phyloP scores from a whole-genome alignment of 768 basidiomycete species.

The Artomyces pyxidatus region DNA sequence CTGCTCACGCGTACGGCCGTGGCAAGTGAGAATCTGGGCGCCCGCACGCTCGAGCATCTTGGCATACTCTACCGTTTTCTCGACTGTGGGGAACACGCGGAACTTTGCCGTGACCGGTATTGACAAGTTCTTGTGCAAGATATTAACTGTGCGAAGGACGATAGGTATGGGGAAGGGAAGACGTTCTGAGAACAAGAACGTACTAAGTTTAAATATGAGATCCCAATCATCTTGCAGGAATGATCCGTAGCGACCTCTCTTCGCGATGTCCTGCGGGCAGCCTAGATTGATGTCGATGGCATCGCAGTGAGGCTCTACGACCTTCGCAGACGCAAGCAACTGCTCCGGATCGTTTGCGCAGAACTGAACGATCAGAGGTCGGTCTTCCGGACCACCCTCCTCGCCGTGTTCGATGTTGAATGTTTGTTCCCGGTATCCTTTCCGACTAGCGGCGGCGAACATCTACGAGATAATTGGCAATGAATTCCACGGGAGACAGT shows the following conservation, averaged over 20 bases:
- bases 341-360: slow-evolving; percentile 84
- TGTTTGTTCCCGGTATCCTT: slow-evolving; percentile 48
- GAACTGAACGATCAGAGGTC: slow-evolving; percentile 89
- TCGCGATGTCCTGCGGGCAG: slow-evolving; percentile 94
- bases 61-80: slow-evolving; percentile 90
- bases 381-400: slow-evolving; percentile 73
- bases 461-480: no score
- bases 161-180: not conserved
- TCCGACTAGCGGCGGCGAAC: slow-evolving; percentile 46
- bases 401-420: slow-evolving; percentile 69
- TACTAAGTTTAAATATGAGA: slow-evolving; percentile 71
- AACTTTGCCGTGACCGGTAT: slow-evolving; percentile 98
- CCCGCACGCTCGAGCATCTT: slow-evolving; percentile 94
- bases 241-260: slow-evolving; percentile 76
- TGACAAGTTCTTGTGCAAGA: slow-evolving; percentile 70
- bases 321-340: slow-evolving; percentile 68
- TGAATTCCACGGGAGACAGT: no score
- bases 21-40: slow-evolving; percentile 90
- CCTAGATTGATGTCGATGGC: slow-evolving; percentile 93
- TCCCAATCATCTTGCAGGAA: slow-evolving; percentile 97
- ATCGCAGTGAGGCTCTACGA: slow-evolving; percentile 75
- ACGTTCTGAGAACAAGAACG: slow-evolving; percentile 18
- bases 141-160: slow-evolving; percentile 53
- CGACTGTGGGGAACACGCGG: slow-evolving; percentile 77
- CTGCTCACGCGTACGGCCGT: slow-evolving; percentile 87